Evolutionary conservation across 2,329 filamentous ascomycete species (phyloP).

Genomic region (Sporothrix brasiliensis): DNA sequence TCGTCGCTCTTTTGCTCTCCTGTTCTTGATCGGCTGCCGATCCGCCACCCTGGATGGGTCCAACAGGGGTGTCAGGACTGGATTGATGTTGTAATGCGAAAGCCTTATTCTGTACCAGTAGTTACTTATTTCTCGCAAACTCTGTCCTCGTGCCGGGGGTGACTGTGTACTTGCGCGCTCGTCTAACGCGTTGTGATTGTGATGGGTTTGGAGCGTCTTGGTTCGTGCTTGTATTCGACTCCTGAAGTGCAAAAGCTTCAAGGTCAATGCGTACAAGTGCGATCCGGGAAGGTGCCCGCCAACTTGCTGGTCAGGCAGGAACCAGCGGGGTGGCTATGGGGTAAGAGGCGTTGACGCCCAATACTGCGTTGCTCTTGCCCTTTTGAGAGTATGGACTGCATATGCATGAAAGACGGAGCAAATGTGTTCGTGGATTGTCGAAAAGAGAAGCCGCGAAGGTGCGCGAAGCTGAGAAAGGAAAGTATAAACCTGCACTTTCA

Average conservation of each 20-base stretch:
- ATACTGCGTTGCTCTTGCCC: conserved; percentile 23
- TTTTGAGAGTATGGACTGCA: conserved; percentile 11
- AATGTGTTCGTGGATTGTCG: background rate
- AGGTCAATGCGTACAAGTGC: background rate
- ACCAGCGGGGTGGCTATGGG: background rate
- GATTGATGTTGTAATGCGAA: background rate
- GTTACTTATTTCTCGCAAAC: background rate
- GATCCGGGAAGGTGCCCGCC: background rate
- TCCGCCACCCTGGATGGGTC: conserved; percentile 23
- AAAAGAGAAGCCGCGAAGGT: background rate
- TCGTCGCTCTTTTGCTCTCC: background rate
- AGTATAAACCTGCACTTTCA: background rate
- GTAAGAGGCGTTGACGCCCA: conserved; percentile 30
- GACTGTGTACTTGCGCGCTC: background rate
- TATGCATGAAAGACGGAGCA: conserved; percentile 11
- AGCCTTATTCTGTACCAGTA: background rate
- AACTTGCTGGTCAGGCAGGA: conserved; percentile 18
- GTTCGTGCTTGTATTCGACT: background rate
- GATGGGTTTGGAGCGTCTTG: background rate
- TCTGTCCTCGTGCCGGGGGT: background rate
- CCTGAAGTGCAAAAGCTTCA: background rate
- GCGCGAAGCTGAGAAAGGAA: conserved; percentile 15
- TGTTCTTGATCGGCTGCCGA: conserved; percentile 24
- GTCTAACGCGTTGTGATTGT: conserved; percentile 3
- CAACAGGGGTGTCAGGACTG: background rate